Evolutionary conservation across 192 early-diverging fungal species (phyloP), one percentile per base, ranked within the genome.

Genomic region (Dimargaris cristalligena): DNA sequence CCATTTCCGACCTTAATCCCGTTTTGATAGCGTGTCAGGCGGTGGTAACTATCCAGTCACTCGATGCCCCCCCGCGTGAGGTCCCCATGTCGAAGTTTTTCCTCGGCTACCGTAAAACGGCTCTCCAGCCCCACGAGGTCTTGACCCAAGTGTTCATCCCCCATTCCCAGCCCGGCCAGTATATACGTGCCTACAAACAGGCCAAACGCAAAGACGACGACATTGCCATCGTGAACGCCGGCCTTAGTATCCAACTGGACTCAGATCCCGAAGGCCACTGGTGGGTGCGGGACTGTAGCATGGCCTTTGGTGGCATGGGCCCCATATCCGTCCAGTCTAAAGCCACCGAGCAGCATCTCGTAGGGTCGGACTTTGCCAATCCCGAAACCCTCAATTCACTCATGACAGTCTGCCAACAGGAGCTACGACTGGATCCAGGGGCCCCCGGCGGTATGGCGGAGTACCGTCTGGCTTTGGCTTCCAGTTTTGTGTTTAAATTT

Each of bases 1-100:
- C 90, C 10, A 91, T 90, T 58, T 89, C 87, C 14, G 88, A 91
- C 64, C 71, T 92, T 55, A 92, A 91, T 67, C 90, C 90, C 1
- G 84, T 90, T 32, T 81, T 88, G 52, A 68, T 92, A 18, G 82
- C 88, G 13, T 67, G 80, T 33, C 77, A 71, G 44, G 76, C 81
- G 1, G 60, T 62, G 0, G 69, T 87, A 41, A 79, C 65, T 29
- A 11, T 56, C 4, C 54, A 56, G 34, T 10, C 65, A 35, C 62
- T 49, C 13, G 64, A 60, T 34, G 62, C 63, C 34, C 66, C 68
- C 44, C 56, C 50, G 16, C 75, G 85, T 14, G 52, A 63, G 20
- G 71, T 91, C 58, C 70, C 68, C 6, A 77, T 87, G 60, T 60
- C 67, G 22, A 78, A 87, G 52, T 91, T 92, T 66, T 91, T 91